These are phyloP conservation scores for Rhododendron simsii DNA, from an alignment of 148 eudicot genomes.

Conservation along the genomic window DNA sequence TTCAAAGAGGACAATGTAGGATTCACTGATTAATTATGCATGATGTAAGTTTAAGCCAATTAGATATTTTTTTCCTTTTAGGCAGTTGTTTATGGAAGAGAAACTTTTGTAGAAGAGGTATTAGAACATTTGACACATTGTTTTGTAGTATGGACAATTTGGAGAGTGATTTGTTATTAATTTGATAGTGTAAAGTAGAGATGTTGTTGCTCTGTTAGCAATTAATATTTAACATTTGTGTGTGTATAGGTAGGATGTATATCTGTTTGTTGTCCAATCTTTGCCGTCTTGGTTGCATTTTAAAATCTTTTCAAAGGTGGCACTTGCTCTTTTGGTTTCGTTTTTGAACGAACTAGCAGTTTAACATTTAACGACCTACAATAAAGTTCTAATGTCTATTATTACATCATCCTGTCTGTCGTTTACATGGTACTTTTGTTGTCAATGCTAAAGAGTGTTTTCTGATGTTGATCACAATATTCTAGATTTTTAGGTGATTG, in stretches of 20 bases:
- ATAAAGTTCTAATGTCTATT: background rate
- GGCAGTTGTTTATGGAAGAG: background rate
- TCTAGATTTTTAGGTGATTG: background rate
- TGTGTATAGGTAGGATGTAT: background rate
- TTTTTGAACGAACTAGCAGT: background rate
- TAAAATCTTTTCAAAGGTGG: background rate
- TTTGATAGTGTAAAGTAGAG: background rate
- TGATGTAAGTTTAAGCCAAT: no score
- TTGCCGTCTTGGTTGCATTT: background rate
- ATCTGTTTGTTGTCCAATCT: background rate
- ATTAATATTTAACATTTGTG: background rate
- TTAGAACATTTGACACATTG: background rate
- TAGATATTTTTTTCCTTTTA: background rate
- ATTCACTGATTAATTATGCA: background rate
- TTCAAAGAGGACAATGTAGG: no score
- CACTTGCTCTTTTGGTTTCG: background rate
- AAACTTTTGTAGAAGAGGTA: background rate
- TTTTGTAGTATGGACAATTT: background rate
- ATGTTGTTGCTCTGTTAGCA: background rate
- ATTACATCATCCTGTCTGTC: background rate
- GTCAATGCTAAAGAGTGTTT: background rate
- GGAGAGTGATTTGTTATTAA: background rate
- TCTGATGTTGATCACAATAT: background rate
- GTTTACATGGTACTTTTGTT: background rate
- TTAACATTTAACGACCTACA: background rate